Conservation (phyloP, 306 rosid species). For the Ormosia emarginata region DNA sequence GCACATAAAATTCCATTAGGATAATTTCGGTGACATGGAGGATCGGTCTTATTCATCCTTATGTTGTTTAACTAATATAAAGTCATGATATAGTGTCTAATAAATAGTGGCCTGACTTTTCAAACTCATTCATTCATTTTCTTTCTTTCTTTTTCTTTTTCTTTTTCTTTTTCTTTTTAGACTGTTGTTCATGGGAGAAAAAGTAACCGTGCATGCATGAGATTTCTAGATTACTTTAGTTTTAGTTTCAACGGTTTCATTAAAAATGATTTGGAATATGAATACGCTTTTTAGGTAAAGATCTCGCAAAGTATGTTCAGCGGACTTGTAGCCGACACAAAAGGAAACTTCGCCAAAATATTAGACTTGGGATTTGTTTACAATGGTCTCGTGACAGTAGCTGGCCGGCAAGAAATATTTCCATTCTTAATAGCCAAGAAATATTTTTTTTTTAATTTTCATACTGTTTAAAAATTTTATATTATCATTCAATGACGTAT, state of each 20-base stretch:
- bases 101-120: slow-evolving; percentile 3
- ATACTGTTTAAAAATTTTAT: too few species aligned
- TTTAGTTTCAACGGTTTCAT: slow-evolving; percentile 1
- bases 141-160: background rate
- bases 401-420: background rate
- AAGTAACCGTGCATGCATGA: slow-evolving; percentile 1
- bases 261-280: background rate
- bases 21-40: slow-evolving; percentile 3
- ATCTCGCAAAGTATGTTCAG: slow-evolving; percentile 4
- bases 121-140: slow-evolving; percentile 15
- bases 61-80: background rate
- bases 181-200: background rate
- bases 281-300: background rate
- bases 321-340: slow-evolving; percentile 10
- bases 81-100: slow-evolving; percentile 12
- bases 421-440: background rate
- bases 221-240: background rate
- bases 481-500: too few species aligned
- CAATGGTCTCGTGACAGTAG: background rate
- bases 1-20: background rate
- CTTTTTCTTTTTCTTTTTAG: background rate
- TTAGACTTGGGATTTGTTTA: background rate
- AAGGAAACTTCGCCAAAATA: slow-evolving; percentile 9
- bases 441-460: too few species aligned
- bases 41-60: background rate